Base-by-base conservation (phyloP, 75 land plant genomes). In the Sequoiadendron giganteum region DNA sequence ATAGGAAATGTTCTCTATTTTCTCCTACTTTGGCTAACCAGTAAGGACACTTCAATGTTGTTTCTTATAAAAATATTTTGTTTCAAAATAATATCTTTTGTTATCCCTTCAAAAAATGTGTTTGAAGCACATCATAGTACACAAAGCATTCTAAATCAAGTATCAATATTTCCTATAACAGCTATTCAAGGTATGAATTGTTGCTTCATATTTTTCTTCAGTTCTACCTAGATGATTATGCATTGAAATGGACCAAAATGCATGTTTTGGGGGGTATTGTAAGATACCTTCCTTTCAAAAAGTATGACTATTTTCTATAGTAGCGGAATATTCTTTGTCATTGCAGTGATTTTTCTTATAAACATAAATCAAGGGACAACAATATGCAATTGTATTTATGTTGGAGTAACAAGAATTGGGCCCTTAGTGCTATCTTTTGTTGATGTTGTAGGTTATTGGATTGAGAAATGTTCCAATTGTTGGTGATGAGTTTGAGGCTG, bases 401-500 rank as follows among this genome's bases (percentile, higher is more conserved):
- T 32, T 32, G 18, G 42, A 47, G 84, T 45, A 40, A 34, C 84
- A 47, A 13, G 16, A 81, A 82, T 45, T 82, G 52, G 49, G 14
- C 28, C 48, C 30, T 82, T 28, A 79, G 10, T 79, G 21, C 11
- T 79, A 7, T 79, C 82, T 39, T 73, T 73, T 73, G 2, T 40
- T 86, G 70, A 21, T 86, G 28, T 78, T 90, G 79, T 91, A 98
- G 99, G 95, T 98, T 34, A 89, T 97, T 87, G 99, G 99, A 14
- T 88, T 98, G 73, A 98, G 90, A 87, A 93, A 84, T 89, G 99
- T 98, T 48, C 99, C 99, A 6, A 86, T 91, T 89, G 99, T 99
- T 91, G 99, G 99, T 87, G 97, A 98, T 87, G 98, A 94, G 87
- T 98, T 98, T 93, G 97, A 98, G 88, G 94, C 94, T 88, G 92